phyloP scores from a whole-genome alignment of 2,329 filamentous ascomycete species.

The Fusarium haematococcum region DNA sequence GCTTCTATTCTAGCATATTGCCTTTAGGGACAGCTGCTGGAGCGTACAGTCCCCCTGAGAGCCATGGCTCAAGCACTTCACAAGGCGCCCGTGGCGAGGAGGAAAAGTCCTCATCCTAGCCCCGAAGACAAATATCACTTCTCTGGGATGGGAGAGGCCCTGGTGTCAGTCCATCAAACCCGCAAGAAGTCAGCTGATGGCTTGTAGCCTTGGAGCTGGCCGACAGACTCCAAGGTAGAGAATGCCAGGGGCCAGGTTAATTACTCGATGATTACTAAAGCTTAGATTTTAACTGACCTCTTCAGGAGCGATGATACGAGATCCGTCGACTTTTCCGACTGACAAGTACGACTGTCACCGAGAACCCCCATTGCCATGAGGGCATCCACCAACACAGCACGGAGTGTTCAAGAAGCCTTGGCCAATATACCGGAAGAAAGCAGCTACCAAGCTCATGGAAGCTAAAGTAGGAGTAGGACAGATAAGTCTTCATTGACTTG shows the following conservation, averaged over 20 bases:
- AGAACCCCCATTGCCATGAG: background rate
- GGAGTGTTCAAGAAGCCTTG: background rate
- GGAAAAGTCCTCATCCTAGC: background rate
- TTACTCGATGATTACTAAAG: background rate
- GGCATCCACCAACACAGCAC: background rate
- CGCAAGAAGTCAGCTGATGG: background rate
- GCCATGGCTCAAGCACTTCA: background rate
- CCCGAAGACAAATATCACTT: background rate
- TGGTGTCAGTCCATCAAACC: background rate
- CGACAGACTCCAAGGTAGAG: too few relatives aligned
- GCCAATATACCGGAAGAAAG: background rate
- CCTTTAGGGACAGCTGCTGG: background rate
- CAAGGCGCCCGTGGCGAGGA: background rate
- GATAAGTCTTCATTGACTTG: background rate
- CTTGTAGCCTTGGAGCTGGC: background rate
- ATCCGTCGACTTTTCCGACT: too few relatives aligned
- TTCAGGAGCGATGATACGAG: too few relatives aligned
- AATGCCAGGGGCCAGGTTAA: background rate
- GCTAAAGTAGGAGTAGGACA: background rate
- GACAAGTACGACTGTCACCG: background rate
- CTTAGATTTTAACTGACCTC: too few relatives aligned
- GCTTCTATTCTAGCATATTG: too few relatives aligned
- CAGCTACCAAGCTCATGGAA: background rate
- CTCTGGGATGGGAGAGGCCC: rapidly evolving
- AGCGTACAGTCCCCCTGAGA: too few relatives aligned